phyloP scores from a whole-genome alignment of 139 green algal genomes.

The Chlorella sp. region DNA sequence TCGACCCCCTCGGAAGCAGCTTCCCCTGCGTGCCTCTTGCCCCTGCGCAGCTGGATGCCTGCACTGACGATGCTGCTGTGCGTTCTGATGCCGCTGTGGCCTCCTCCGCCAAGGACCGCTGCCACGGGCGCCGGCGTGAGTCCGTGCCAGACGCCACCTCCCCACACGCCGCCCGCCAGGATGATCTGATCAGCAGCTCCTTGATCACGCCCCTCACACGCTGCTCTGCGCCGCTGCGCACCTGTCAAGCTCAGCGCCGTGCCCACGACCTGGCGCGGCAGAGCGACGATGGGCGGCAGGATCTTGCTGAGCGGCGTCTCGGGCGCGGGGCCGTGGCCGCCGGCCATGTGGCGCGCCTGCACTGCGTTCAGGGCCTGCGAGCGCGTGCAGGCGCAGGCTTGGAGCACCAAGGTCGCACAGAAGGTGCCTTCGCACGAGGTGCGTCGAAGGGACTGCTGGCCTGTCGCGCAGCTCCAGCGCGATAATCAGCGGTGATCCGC shows the following conservation, averaged over 20 bases:
- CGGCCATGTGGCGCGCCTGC: not conserved
- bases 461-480: not conserved
- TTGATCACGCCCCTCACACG: too few relatives aligned
- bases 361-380: too few relatives aligned
- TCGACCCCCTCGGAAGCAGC: not conserved
- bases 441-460: not conserved
- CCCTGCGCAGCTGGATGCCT: not conserved
- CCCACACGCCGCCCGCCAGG: too few relatives aligned
- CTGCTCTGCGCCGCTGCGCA: too few relatives aligned
- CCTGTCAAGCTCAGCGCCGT: conserved; percentile 20
- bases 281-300: conserved; percentile 28
- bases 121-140: too few relatives aligned
- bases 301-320: conserved; percentile 34
- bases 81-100: not conserved
- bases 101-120: too few relatives aligned
- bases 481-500: too few relatives aligned
- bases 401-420: not conserved
- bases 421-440: not conserved
- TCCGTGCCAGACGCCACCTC: too few relatives aligned
- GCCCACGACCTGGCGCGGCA: conserved; percentile 28
- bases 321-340: not conserved
- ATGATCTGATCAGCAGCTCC: too few relatives aligned
- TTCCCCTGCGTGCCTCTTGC: not conserved
- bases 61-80: not conserved
- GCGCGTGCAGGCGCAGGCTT: not conserved